Evolutionary conservation across 371 early-diverging fungal genomes (phyloP).

Genomic region (Lichtheimia corymbifera): DNA sequence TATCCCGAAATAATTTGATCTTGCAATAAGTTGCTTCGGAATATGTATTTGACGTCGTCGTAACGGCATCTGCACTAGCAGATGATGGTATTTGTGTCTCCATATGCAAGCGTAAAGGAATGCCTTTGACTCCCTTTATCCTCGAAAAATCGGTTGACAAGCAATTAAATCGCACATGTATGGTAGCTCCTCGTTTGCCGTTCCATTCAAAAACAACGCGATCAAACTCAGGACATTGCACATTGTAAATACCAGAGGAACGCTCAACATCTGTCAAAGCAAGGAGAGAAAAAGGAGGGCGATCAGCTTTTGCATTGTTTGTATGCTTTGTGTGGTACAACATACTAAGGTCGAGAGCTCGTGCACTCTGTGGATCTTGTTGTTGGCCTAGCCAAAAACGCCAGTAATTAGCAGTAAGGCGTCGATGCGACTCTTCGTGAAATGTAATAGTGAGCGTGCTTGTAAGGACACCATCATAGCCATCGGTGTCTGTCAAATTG

Average conservation of each 20-base stretch:
- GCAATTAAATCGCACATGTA: constrained; percentile 71
- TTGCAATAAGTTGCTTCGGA: constrained; percentile 13
- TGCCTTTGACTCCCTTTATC: constrained; percentile 80
- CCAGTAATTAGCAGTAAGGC: constrained; percentile 71
- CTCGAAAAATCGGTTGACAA: constrained; percentile 76
- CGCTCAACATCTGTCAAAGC: constrained; percentile 6
- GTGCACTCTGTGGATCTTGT: constrained; percentile 40
- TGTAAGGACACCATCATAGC: constrained; percentile 48
- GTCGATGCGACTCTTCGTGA: constrained; percentile 72
- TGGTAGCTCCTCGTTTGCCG: constrained; percentile 60
- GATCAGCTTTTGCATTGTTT: constrained; percentile 15
- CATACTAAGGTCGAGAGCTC: constrained; percentile 54
- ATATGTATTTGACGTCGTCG: not conserved
- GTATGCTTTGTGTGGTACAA: constrained; percentile 36
- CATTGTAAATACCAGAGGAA: constrained; percentile 47
- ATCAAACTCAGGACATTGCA: constrained; percentile 61
- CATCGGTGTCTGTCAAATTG: constrained; percentile 5
- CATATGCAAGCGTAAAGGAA: constrained; percentile 67
- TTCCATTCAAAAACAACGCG: constrained; percentile 69
- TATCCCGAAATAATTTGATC: constrained; percentile 9
- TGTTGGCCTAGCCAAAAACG: constrained; percentile 80
- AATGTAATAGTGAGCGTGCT: constrained; percentile 68
- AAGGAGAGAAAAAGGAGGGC: not conserved
- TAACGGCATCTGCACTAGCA: no score
- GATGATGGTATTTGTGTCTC: constrained; percentile 9